phyloP scores from a whole-genome alignment of 2,329 filamentous ascomycete species.

The Aspergillus pseudonomiae region DNA sequence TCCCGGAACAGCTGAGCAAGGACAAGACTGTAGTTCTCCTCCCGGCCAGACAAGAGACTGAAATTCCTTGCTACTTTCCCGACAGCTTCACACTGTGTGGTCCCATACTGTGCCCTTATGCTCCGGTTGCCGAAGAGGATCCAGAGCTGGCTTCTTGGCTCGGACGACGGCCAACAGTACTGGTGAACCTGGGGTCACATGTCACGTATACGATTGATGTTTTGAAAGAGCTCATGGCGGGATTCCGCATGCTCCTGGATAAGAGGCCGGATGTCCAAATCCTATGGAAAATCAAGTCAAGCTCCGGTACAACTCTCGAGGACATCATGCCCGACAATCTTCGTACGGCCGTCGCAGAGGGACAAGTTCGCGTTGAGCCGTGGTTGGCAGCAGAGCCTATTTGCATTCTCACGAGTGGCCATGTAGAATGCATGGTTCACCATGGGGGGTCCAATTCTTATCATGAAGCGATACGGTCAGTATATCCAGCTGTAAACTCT shows the following conservation, averaged over 20 bases:
- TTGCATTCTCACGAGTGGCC: slow-evolving; percentile 37
- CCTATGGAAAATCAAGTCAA: slow-evolving; percentile 36
- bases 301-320: background rate
- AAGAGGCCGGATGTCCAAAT: slow-evolving; percentile 31
- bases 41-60: slow-evolving; percentile 27
- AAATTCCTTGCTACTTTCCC: slow-evolving; percentile 41
- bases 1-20: background rate
- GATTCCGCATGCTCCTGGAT: slow-evolving; percentile 39
- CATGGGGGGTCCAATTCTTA: slow-evolving; percentile 55
- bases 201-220: slow-evolving; percentile 27
- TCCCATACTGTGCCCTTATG: slow-evolving; percentile 43
- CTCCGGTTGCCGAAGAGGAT: slow-evolving; percentile 36
- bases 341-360: slow-evolving; percentile 26
- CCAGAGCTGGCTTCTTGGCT: slow-evolving; percentile 47
- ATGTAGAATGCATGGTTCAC: slow-evolving; percentile 47
- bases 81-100: slow-evolving; percentile 45
- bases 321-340: slow-evolving; percentile 25
- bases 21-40: slow-evolving; percentile 18
- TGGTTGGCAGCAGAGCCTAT: slow-evolving; percentile 48
- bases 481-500: slow-evolving; percentile 1
- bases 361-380: slow-evolving; percentile 40
- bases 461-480: slow-evolving; percentile 50
- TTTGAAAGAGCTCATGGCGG: slow-evolving; percentile 42
- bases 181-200: slow-evolving; percentile 50
- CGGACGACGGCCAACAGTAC: slow-evolving; percentile 41